Conservation (phyloP, 176 grass and related monocot genomes). For the Phyllostachys edulis region DNA sequence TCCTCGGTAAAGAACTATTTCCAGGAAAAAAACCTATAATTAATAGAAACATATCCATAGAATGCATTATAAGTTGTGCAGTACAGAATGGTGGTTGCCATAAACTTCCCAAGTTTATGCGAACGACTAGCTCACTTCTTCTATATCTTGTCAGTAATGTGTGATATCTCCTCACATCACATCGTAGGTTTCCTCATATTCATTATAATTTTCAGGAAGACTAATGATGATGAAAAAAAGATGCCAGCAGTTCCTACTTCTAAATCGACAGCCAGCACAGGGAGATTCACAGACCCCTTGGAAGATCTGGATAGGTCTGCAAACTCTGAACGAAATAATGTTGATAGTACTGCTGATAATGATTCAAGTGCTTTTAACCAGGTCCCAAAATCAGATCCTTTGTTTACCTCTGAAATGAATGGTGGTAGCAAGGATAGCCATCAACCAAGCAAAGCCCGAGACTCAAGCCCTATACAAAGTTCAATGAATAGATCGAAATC, state of each 20-base stretch:
- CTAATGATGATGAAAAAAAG: constrained; percentile 35
- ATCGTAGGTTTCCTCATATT: constrained; percentile 1
- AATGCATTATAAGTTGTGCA: not conserved
- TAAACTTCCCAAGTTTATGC: not conserved
- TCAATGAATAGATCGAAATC: constrained; percentile 48
- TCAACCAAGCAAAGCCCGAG: constrained; percentile 33
- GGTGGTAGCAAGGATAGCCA: constrained; percentile 44
- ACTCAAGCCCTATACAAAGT: constrained; percentile 48
- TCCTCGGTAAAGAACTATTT: not conserved
- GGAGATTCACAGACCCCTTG: constrained; percentile 62
- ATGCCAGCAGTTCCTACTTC: constrained; percentile 40
- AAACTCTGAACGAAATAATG: constrained; percentile 39
- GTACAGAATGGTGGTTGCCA: not conserved
- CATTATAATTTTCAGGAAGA: constrained; percentile 59
- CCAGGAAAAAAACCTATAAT: not conserved
- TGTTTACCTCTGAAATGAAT: constrained; percentile 53
- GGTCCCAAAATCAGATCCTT: constrained; percentile 47
- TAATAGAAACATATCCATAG: not conserved
- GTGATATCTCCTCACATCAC: not conserved
- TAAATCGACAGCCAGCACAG: constrained; percentile 43
- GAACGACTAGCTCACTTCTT: not conserved
- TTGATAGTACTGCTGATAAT: constrained; percentile 38
- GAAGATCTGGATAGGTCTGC: constrained; percentile 43
- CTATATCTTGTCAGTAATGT: not conserved
- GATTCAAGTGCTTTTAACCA: constrained; percentile 50